These are phyloP conservation scores for Candida insectorum DNA, from an alignment of 805 yeast species.

Conservation along the genomic window DNA sequence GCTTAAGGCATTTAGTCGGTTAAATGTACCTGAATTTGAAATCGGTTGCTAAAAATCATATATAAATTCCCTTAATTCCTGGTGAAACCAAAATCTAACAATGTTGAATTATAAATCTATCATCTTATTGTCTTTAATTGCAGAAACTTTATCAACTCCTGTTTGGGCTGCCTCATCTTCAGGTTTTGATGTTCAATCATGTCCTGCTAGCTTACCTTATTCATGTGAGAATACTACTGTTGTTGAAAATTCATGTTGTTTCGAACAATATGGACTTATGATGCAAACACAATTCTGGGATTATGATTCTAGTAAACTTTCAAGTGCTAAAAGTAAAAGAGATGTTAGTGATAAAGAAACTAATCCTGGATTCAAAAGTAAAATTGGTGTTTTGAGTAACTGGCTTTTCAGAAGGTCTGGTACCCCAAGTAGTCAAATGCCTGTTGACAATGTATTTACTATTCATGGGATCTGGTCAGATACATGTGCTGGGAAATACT, in stretches of 20 bases:
- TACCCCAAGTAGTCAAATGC: constrained; percentile 17
- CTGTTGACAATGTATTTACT: constrained; percentile 33
- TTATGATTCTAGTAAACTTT: constrained; percentile 53
- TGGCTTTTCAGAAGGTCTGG: neutral
- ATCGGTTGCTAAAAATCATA: too few species aligned
- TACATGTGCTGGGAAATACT: constrained; percentile 51
- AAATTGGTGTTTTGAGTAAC: neutral
- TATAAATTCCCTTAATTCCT: neutral
- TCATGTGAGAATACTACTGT: constrained; percentile 35
- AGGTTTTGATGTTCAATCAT: constrained; percentile 1
- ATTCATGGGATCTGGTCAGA: constrained; percentile 47
- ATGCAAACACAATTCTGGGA: constrained; percentile 94
- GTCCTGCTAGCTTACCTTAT: constrained; percentile 6
- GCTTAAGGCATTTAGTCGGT: too few species aligned
- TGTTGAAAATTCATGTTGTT: constrained; percentile 58
- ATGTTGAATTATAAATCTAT: too few species aligned
- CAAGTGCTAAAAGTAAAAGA: neutral
- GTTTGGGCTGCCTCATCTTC: too few species aligned
- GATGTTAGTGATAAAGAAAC: neutral
- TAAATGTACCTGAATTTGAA: too few species aligned
- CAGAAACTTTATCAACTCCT: too few species aligned
- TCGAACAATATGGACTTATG: constrained; percentile 79
- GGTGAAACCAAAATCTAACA: too few species aligned
- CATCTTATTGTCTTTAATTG: too few species aligned
- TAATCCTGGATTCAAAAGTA: neutral